Base-by-base conservation (phyloP, 2,329 filamentous ascomycete genomes). In the Tympanopsis confertula region DNA sequence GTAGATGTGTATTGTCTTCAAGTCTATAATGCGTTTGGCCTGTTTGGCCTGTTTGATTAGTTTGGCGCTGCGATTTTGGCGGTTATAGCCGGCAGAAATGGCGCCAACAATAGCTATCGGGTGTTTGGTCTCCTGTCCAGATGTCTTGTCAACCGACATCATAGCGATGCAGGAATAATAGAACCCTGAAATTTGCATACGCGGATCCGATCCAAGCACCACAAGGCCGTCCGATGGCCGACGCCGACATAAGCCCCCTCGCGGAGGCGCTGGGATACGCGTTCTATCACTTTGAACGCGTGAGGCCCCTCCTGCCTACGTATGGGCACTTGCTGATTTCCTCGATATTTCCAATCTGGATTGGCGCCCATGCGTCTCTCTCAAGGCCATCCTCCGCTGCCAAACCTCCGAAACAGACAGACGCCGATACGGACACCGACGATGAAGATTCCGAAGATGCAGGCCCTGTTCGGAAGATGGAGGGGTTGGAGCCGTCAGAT, bases 401-500 rank as follows among this genome's bases (percentile, higher is more conserved):
- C 20, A 44, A 41, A 13, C 44, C 40, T 29, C 35, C 41, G 7
- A 38, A 46, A 24, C 39, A 42, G 15, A 38, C 38, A 10, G 45
- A 46, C 19, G 54, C 61, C 5, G 58, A 54, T 19, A 47, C 62
- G 4, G 60, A 61, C 3, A 54, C 66, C 2, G 54, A 61, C 5
- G 58, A 54, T 19, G 48, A 62, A 4, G 60, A 61, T 3, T 54
- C 66, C 2, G 67, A 71, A n/a, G 66, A 68, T 17, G 62, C 65
- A 13, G 56, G 65, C 32, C 61, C 65, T 15, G 54, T 60, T 14
- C 35, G 32, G 19, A 62, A 67, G 44, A 76, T 79, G 66, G 76
- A 80, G 47, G 71, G 71, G 1, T 53, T 82, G 36, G 67, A 67
- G 4, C 69, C 74, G 2, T 67, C 61, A 5, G 77, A 82, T 55